phyloP scores from a whole-genome alignment of 192 early-diverging fungal genomes.

The Gorgonomyces haynaldii region DNA sequence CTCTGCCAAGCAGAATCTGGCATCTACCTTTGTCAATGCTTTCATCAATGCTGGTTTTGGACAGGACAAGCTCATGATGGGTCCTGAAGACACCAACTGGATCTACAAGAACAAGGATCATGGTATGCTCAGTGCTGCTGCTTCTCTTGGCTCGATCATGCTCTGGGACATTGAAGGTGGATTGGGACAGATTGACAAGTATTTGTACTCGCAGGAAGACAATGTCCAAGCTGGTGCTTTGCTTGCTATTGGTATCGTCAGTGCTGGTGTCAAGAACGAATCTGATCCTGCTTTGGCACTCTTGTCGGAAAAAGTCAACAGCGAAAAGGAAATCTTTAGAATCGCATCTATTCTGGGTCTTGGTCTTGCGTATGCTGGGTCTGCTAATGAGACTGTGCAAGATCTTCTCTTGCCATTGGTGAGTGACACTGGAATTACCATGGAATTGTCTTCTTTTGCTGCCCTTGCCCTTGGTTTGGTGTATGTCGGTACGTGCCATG shows the following conservation, averaged over 20 bases:
- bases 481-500: conserved; percentile 80
- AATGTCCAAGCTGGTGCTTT: conserved; percentile 89
- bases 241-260: conserved; percentile 88
- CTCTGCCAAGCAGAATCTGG: conserved; percentile 89
- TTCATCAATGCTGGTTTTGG: conserved; percentile 98
- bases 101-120: conserved; percentile 98
- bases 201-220: conserved; percentile 77
- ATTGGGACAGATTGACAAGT: conserved; percentile 87
- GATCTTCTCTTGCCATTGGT: conserved; percentile 74
- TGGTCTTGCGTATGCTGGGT: conserved; percentile 90
- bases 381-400: conserved; percentile 70
- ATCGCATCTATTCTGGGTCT: conserved; percentile 80
- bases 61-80: conserved; percentile 79
- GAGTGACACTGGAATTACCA: conserved; percentile 62
- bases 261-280: conserved; percentile 78
- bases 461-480: conserved; percentile 83
- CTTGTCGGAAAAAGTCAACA: conserved; percentile 67
- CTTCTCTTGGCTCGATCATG: conserved; percentile 84
- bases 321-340: conserved; percentile 42
- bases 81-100: conserved; percentile 66
- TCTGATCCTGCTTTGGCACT: conserved; percentile 85
- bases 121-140: conserved; percentile 89
- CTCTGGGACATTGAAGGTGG: conserved; percentile 93
- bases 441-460: conserved; percentile 84
- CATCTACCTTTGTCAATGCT: conserved; percentile 97